Conservation (phyloP, 306 rosid genomes). For the Astragalus glycyphyllos region DNA sequence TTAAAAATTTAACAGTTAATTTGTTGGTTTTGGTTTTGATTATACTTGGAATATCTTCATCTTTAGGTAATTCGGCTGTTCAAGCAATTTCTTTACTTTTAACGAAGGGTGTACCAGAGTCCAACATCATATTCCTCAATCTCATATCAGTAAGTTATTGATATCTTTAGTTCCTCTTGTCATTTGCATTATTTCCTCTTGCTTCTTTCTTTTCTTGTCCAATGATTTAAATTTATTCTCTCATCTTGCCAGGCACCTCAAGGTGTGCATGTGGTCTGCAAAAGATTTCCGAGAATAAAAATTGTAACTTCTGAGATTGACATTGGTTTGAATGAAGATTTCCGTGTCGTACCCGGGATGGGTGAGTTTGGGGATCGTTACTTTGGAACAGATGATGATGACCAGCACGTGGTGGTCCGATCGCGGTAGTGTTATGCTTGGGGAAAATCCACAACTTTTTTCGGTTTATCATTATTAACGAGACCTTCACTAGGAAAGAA, state of each 20-base stretch:
- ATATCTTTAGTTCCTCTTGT: conserved; percentile 8
- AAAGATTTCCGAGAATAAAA: conserved; percentile 88
- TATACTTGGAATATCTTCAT: conserved; percentile 20
- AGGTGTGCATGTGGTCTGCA: conserved; percentile 90
- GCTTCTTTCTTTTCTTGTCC: conserved; percentile 27
- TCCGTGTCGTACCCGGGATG: conserved; percentile 96
- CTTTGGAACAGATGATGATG: conserved; percentile 96
- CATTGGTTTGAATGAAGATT: conserved; percentile 78
- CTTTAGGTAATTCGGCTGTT: conserved; percentile 91
- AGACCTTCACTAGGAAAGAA: conserved; percentile 31
- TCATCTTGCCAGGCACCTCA: conserved; percentile 84
- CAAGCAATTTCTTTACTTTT: conserved; percentile 85
- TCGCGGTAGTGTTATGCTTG: conserved; percentile 48
- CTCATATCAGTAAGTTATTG: conserved; percentile 85
- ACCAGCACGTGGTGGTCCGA: conserved; percentile 54
- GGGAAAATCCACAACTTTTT: conserved; percentile 37
- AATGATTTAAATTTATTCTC: conserved; percentile 20
- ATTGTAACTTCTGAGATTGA: conserved; percentile 98
- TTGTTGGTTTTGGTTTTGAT: conserved; percentile 18
- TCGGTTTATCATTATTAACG: conserved; percentile 38
- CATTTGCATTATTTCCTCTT: background rate
- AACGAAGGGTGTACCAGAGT: conserved; percentile 93
- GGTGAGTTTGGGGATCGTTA: conserved; percentile 99
- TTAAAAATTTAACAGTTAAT: conserved; percentile 11
- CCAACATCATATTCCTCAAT: conserved; percentile 95